Base-by-base conservation (phyloP, 352 stramenopile species). In the Phytopythium aichiense region DNA sequence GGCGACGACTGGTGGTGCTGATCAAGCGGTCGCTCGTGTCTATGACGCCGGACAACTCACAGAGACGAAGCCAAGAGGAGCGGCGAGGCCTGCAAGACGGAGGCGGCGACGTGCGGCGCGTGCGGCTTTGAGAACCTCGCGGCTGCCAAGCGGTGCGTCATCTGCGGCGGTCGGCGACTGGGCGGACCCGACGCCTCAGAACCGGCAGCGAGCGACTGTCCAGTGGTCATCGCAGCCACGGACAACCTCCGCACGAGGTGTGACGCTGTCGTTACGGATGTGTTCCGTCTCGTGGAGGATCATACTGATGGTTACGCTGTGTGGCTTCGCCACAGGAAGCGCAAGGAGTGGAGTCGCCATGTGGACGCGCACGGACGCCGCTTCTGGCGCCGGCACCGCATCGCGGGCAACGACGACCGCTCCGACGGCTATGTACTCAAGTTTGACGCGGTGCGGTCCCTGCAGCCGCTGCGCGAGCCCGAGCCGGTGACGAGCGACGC, bases 61-160 rank as follows among this genome's bases (percentile, higher is more conserved):
- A 51, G 45, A 49, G 42, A 25, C 20, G 42, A 51, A 49, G 42
- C 5, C 42, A 13, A 20, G 8, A 35, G 49, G 2, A 28, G 25
- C 25, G 49, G 15, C 22, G 30, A 28, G 60, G 49, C 28, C 2
- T 5, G 84, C 74, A 35, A 65, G 84, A 65, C 72, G 74, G 7
- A 54, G 11, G 63, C 67, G 28, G 63, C 68, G 2, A 53, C 56
- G 7, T 87, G 77, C 30, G 38, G 61, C n/a, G 54, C 72, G 37
- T 85, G 77, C 20, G 77, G 71, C 33, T 87, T 87, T 56, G 70
- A 77, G 55, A 85, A 87, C 62, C 84, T 85, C 23, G 70, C 68
- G 40, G 2, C 23, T 63, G 57, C 68, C 66, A 40, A 79, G 76
- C 56, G 73, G n/a, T 87, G 77, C 50, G 74, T 73, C 43, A 22